These are phyloP conservation scores for Irpex sp. DNA, from an alignment of 1,284 basidiomycete species.

Conservation along the genomic window DNA sequence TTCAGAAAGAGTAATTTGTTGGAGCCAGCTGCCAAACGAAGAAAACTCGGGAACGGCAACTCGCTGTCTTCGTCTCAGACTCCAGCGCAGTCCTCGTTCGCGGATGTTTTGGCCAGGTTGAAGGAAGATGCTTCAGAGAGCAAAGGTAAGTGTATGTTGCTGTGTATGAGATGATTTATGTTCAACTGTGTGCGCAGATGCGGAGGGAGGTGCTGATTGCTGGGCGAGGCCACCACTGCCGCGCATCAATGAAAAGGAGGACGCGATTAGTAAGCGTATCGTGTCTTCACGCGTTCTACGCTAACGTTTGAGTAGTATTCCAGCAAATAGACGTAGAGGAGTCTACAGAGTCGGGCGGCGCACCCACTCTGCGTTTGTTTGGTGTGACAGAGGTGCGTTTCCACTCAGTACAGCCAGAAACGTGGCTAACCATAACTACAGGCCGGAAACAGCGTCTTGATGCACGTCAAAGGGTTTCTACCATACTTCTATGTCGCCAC, in stretches of 20 bases:
- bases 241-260: slow-evolving; percentile 52
- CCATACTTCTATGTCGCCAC: slow-evolving; percentile 91
- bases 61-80: background rate
- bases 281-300: background rate
- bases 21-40: background rate
- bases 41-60: background rate
- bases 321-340: slow-evolving; percentile 94
- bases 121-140: slow-evolving; percentile 61
- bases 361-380: slow-evolving; percentile 70
- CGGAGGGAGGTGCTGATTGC: slow-evolving; percentile 70
- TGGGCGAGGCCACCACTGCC: slow-evolving; percentile 75
- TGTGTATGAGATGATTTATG: no score
- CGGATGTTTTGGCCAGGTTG: slow-evolving; percentile 73
- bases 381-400: slow-evolving; percentile 77
- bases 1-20: background rate
- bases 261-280: slow-evolving; percentile 51
- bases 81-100: slow-evolving; percentile 51
- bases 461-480: slow-evolving; percentile 74
- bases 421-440: slow-evolving; percentile 27
- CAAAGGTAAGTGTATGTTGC: slow-evolving; percentile 30
- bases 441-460: slow-evolving; percentile 85
- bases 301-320: slow-evolving; percentile 52
- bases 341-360: slow-evolving; percentile 45
- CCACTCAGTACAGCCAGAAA: background rate
- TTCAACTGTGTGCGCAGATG: slow-evolving; percentile 36